phyloP scores from a whole-genome alignment of 2,329 filamentous ascomycete genomes.

The Claviceps africana region DNA sequence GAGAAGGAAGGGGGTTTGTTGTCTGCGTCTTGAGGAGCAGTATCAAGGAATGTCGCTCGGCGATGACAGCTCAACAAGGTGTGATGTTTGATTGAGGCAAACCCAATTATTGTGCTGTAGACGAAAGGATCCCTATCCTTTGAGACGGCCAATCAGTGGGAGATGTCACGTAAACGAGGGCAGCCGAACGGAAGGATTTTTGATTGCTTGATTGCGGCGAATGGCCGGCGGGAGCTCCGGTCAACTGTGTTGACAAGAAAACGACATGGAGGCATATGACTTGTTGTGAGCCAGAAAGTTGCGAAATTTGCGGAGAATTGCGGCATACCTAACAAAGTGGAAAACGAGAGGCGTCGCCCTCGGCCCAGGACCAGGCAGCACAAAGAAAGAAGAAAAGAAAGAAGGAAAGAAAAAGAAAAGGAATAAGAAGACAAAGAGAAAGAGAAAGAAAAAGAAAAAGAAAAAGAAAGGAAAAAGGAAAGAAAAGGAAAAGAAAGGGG shows the following conservation, averaged over 20 bases:
- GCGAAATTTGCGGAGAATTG: neutral
- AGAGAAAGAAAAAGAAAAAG: no score
- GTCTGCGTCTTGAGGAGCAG: neutral
- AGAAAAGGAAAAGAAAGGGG: no score
- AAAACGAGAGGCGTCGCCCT: neutral
- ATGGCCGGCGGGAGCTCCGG: neutral
- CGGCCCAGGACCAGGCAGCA: neutral
- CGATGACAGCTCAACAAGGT: neutral
- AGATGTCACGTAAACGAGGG: neutral
- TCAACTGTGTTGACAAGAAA: neutral
- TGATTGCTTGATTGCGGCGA: neutral
- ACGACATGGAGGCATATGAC: neutral
- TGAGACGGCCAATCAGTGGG: neutral
- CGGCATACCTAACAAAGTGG: neutral
- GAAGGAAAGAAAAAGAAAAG: no score
- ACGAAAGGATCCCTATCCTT: neutral
- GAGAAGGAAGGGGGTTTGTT: no score
- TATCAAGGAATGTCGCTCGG: neutral
- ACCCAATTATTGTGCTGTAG: neutral
- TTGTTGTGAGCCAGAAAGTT: neutral
- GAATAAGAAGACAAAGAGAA: neutral
- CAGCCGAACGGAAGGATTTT: neutral
- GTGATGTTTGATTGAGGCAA: neutral
- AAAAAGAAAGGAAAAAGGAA: no score
- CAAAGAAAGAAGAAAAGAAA: no score